Evolutionary conservation across 1,139 yeast genomes (phyloP), one percentile per base, ranked within the genome.

Genomic region (Blastobotrys arbuscula): DNA sequence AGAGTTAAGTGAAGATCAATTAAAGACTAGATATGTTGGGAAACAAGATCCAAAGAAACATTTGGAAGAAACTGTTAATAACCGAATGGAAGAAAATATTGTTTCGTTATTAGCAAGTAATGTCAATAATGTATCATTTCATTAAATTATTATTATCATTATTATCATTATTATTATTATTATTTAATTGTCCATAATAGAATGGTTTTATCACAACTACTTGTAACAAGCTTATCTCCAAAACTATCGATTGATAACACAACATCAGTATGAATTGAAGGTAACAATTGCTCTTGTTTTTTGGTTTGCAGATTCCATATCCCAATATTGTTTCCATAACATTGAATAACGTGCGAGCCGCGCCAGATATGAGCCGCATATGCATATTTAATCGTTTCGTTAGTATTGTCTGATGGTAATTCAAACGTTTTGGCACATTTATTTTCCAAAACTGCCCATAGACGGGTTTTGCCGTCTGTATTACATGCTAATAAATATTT

Each of bases 11-110:
- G 95, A 87, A 60, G 97, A 88, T 39, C 95, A 87, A 66, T 78
- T 90, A 61, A 88, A 88, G 68, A 92, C 97, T 9, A 81, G 98
- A 65, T 94, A 90, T 63, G 97, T 94, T 30, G 99, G 99, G 59
- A 90, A 89, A 66, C 97, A 92, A 69, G 98, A 94, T 68, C 99
- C 98, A 44, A 94, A 94, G 79, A 92, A 92, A 72, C 99, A 94
- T 72, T 75, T 94, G 62, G 79, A 85, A 44, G 97, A 88, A 57
- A 85, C 95, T 1, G 95, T 96, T 13, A 95, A 87, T 56, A 73
- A 75, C 55, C 75, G 89, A 50, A 79, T 94, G 61, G 98, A 92
- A 67, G 95, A 88, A 48, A 94, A 92, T 64, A 82, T 92, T 48
- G 88, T 88, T 13, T 81, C 95, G 37, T 78, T 92, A 59, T 75